Evolutionary conservation across 768 basidiomycete species (phyloP).

Genomic region (Dioszegia aurantiaca): DNA sequence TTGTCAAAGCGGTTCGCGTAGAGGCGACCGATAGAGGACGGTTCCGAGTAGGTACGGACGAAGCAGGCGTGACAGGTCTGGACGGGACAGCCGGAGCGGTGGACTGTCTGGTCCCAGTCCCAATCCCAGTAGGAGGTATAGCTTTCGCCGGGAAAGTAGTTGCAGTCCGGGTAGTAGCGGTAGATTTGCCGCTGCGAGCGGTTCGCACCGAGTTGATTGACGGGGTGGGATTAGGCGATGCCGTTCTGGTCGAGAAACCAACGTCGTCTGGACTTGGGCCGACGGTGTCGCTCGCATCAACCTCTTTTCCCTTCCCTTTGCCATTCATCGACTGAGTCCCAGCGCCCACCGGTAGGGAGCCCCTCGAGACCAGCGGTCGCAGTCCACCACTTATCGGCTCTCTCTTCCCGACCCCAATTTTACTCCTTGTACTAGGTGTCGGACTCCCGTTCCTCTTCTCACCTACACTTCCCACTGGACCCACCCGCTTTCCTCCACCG

Average conservation of each 20-base stretch:
- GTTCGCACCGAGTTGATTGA: slow-evolving; percentile 25
- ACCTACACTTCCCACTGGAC: background rate
- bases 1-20: too few relatives aligned
- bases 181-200: slow-evolving; percentile 20
- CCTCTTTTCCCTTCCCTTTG: background rate
- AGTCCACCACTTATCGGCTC: slow-evolving; percentile 13
- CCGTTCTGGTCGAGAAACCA: background rate
- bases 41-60: too few relatives aligned
- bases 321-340: background rate
- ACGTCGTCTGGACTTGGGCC: background rate
- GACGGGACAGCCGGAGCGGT: slow-evolving; percentile 5
- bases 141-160: background rate
- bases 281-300: background rate
- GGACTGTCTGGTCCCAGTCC: background rate
- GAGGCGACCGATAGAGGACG: too few relatives aligned
- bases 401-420: background rate
- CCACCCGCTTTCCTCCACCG: background rate
- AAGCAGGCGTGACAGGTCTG: too few relatives aligned
- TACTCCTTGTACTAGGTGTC: slow-evolving; percentile 3
- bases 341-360: background rate
- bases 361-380: slow-evolving; percentile 18
- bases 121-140: background rate
- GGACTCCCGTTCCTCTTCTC: slow-evolving; percentile 13
- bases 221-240: slow-evolving; percentile 6
- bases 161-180: background rate